Evolutionary conservation across 306 rosid genomes (phyloP), one percentile per base, ranked within the genome.

Genomic region (Begonia loranthoides): DNA sequence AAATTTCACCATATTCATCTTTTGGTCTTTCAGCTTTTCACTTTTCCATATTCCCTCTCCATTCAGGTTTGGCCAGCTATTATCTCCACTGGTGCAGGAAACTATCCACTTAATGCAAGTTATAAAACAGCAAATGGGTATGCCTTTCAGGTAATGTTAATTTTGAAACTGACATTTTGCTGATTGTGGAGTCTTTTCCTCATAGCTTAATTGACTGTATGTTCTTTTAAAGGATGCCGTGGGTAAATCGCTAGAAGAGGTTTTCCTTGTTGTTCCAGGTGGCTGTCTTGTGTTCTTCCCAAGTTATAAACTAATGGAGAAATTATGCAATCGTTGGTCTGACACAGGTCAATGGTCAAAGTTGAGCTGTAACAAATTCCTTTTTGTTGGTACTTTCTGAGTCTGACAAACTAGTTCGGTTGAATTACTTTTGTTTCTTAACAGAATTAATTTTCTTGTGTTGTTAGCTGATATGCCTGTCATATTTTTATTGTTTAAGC

Each of bases 271-370:
- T 67, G 89, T 80, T 67, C 84, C 93, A 0, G 93, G 93, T 16
- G 97, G 97, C 28, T 89, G 95, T 73, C 93, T 89, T 55, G 89
- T 89, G 61, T 89, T 89, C 73, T 84, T 89, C 63, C 95, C 97
- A 48, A 89, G 95, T 68, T 89, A 89, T 74, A 89, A 89, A 55
- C 76, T 84, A 72, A 79, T 89, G 95, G 93, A 86, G 33, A 89
- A 82, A 53, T 73, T 89, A 67, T 45, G 88, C 64, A 79, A 62
- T 52, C 93, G 97, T 9, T 89, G 97, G 97, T 69, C 72, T 41
- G 95, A 79, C 77, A 89, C 95, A 51, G 97, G 90, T 56, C 97
- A 84, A 82, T 84, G 95, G 97, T 77, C 93, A 61, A 79, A 61
- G 24, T 66, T 89, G 55, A 71, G 68, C 61, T 68, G 65, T 16